A percentile compares a stretch with the other conserved stretches of the same genome.
Evolutionary conservation across 2,329 filamentous ascomycete genomes (phyloP).

Genomic region (Calonectria pauciramosa): DNA sequence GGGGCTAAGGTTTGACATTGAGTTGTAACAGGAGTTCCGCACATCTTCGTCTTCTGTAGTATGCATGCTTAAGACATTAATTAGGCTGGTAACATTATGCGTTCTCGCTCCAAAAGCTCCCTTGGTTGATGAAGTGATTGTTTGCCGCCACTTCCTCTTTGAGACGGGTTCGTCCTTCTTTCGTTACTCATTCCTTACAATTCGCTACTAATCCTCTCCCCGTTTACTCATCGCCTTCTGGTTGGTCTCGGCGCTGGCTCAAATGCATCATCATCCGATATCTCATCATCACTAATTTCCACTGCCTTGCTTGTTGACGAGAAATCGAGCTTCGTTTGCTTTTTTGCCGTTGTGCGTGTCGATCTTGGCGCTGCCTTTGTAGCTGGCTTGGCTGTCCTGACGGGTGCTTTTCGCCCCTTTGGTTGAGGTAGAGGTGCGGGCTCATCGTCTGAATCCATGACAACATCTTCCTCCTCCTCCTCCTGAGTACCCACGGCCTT

Average conservation of each 20-base stretch:
- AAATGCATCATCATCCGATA: slow-evolving; percentile 73
- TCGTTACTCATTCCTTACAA: neutral
- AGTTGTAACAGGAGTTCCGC: neutral
- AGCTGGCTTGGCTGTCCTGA: slow-evolving; percentile 26
- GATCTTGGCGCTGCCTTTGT: slow-evolving; percentile 20
- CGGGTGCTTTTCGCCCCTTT: slow-evolving; percentile 43
- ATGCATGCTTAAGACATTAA: neutral
- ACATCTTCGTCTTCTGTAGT: neutral
- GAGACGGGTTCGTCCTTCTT: neutral
- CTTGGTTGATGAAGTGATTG: neutral
- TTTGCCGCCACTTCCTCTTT: neutral
- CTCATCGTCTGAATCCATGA: slow-evolving; percentile 66
- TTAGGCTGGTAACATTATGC: neutral
- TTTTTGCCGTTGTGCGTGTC: slow-evolving; percentile 35
- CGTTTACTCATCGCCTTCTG: slow-evolving; percentile 44
- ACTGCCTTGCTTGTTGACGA: slow-evolving; percentile 59
- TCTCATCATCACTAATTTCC: slow-evolving; percentile 76
- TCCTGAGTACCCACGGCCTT: slow-evolving; percentile 46
- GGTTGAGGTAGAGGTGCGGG: slow-evolving; percentile 53
- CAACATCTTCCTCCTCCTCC: slow-evolving; percentile 63
- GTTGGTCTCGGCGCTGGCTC: slow-evolving; percentile 62
- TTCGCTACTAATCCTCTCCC: neutral
- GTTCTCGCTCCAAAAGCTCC: neutral
- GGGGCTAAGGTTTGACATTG: neutral
- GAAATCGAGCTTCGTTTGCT: slow-evolving; percentile 53